A percentile compares a stretch with the other conserved stretches of the same genome.
These are phyloP conservation scores for Tetrapisispora iriomotensis DNA, from an alignment of 805 yeast genomes.

Conservation along the genomic window DNA sequence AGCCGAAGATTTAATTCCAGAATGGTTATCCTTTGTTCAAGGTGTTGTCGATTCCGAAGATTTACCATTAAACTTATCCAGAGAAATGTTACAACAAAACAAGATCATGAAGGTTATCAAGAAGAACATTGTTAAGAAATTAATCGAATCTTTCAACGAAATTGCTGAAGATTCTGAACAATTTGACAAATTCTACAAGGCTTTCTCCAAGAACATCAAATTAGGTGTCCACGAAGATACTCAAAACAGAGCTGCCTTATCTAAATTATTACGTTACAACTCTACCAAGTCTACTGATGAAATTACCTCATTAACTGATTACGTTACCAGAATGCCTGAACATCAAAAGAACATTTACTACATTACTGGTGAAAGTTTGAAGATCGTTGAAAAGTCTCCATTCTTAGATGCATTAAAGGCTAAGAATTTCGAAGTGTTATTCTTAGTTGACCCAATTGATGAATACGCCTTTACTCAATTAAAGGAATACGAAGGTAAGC, in stretches of 20 bases:
- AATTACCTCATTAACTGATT: constrained; percentile 88
- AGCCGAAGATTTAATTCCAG: constrained; percentile 98
- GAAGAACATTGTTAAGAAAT: constrained; percentile 97
- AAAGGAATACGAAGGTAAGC: constrained; percentile 99
- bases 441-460: constrained; percentile 97
- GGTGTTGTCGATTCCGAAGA: constrained; percentile 99
- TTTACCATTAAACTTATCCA: constrained; percentile 97
- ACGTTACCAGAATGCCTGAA: constrained; percentile 98
- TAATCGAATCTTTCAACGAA: constrained; percentile 97
- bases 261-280: constrained; percentile 94
- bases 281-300: constrained; percentile 94
- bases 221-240: constrained; percentile 98
- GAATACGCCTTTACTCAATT: constrained; percentile 99
- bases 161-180: constrained; percentile 98
- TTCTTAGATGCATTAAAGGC: constrained; percentile 98
- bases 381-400: constrained; percentile 98
- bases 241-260: constrained; percentile 91
- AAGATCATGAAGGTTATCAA: constrained; percentile 98
- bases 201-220: constrained; percentile 96
- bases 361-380: constrained; percentile 97
- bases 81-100: constrained; percentile 99
- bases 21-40: constrained; percentile 93
- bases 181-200: constrained; percentile 96
- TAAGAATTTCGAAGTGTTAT: constrained; percentile 95
- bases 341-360: constrained; percentile 99